Evolutionary conservation across 257 asterid genomes (phyloP).

Genomic region (Thymus mandschuricus): DNA sequence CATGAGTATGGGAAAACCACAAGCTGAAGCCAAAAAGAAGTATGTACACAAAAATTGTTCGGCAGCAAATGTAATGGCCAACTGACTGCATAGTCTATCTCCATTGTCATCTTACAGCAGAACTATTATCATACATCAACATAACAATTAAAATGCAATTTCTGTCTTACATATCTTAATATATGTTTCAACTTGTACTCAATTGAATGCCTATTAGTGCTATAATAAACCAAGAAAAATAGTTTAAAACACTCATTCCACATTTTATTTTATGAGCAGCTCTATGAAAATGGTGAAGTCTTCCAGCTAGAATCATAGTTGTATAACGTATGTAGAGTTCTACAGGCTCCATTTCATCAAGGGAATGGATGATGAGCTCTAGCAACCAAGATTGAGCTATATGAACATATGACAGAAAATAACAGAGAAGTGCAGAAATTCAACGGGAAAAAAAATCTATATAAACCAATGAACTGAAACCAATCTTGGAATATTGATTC

Average conservation of each 20-base stretch:
- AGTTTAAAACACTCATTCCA: constrained; percentile 1
- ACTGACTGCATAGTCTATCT: not conserved
- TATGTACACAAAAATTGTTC: not conserved
- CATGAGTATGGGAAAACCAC: not conserved
- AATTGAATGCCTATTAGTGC: not conserved
- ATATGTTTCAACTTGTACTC: not conserved
- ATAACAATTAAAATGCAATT: not conserved
- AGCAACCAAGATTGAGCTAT: no score
- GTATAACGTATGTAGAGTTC: not conserved
- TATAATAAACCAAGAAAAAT: not conserved
- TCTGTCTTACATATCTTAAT: not conserved
- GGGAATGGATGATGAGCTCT: not conserved
- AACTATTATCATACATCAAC: not conserved
- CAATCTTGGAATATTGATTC: constrained; percentile 14
- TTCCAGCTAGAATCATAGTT: not conserved
- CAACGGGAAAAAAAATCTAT: not conserved
- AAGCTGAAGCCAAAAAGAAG: not conserved
- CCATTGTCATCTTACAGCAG: not conserved
- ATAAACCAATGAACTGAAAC: not conserved
- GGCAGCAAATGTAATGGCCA: not conserved
- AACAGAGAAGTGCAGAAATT: not conserved
- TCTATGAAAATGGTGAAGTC: not conserved
- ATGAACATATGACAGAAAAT: not conserved
- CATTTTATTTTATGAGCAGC: not conserved
- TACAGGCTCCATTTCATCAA: not conserved